Conservation (phyloP, 257 asterid genomes). For the Parsonsia alboflavescens region DNA sequence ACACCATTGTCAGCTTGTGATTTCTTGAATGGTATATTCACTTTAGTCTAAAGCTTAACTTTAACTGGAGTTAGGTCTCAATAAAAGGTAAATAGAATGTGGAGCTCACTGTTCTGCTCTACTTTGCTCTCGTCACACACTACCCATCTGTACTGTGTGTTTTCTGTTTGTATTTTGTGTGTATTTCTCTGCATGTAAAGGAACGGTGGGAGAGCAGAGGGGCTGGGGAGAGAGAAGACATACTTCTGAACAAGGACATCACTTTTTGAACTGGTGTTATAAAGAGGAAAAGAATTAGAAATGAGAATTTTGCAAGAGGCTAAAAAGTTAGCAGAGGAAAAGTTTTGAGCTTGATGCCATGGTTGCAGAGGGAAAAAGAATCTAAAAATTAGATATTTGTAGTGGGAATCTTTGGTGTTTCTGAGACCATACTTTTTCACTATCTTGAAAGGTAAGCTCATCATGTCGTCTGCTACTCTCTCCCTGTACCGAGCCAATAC, state of each 20-base stretch:
- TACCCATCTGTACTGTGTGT: constrained; percentile 4
- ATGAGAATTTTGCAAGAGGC: constrained; percentile 18
- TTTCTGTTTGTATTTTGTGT: constrained; percentile 4
- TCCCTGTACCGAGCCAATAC: constrained; percentile 19
- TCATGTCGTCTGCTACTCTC: neutral
- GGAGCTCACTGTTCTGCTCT: constrained; percentile 28
- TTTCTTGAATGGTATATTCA: neutral
- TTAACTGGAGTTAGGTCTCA: constrained; percentile 22
- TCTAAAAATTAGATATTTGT: constrained; percentile 37
- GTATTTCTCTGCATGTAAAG: constrained; percentile 5
- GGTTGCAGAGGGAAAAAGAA: constrained; percentile 21
- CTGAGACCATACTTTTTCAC: constrained; percentile 27
- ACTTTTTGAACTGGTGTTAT: constrained; percentile 8
- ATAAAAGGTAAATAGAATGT: neutral
- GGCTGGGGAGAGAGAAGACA: constrained; percentile 7
- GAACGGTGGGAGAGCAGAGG: neutral
- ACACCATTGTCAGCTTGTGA: neutral
- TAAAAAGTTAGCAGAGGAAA: constrained; percentile 1
- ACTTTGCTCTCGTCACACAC: constrained; percentile 28
- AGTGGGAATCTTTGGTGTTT: constrained; percentile 59
- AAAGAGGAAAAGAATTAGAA: constrained; percentile 8
- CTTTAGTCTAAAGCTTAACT: neutral
- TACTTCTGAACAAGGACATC: constrained; percentile 14
- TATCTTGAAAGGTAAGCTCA: constrained; percentile 41
- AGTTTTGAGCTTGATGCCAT: constrained; percentile 29